Evolutionary conservation across 805 yeast genomes (phyloP).

Genomic region (Peterozyma xylosa): DNA sequence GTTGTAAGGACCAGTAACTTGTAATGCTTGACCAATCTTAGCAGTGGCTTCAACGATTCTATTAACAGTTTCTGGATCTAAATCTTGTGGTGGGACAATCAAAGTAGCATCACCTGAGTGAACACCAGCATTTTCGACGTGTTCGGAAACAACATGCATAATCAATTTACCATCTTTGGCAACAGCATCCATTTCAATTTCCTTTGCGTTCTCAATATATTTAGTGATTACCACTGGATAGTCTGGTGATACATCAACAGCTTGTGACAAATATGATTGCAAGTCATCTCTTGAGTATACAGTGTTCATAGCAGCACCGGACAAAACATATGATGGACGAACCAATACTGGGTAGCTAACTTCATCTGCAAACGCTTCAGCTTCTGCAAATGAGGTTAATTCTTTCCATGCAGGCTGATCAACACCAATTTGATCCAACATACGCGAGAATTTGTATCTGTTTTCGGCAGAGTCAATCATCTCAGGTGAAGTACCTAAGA

Average conservation of each 20-base stretch:
- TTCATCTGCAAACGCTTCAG: slow-evolving; percentile 73
- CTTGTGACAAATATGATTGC: slow-evolving; percentile 74
- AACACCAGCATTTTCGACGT: slow-evolving; percentile 97
- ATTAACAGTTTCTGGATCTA: slow-evolving; percentile 56
- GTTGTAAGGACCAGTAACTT: slow-evolving; percentile 96
- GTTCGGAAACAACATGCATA: slow-evolving; percentile 95
- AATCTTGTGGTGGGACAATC: slow-evolving; percentile 82
- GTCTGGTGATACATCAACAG: slow-evolving; percentile 89
- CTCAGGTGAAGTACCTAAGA: slow-evolving; percentile 89
- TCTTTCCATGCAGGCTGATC: slow-evolving; percentile 99
- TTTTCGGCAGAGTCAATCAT: slow-evolving; percentile 97
- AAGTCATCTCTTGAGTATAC: slow-evolving; percentile 74
- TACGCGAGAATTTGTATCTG: slow-evolving; percentile 94
- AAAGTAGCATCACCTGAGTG: slow-evolving; percentile 99
- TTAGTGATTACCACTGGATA: slow-evolving; percentile 97
- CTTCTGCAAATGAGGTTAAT: slow-evolving; percentile 78
- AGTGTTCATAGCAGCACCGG: slow-evolving; percentile 99
- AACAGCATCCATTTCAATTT: slow-evolving; percentile 95
- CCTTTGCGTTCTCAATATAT: slow-evolving; percentile 93
- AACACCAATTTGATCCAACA: slow-evolving; percentile 84
- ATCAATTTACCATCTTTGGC: slow-evolving; percentile 82
- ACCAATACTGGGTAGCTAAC: slow-evolving; percentile 95
- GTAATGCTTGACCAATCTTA: slow-evolving; percentile 91
- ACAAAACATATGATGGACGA: slow-evolving; percentile 93
- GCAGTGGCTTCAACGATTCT: slow-evolving; percentile 85